Evolutionary conservation across 2,329 filamentous ascomycete species (phyloP).

Genomic region (Drechslera avenae): DNA sequence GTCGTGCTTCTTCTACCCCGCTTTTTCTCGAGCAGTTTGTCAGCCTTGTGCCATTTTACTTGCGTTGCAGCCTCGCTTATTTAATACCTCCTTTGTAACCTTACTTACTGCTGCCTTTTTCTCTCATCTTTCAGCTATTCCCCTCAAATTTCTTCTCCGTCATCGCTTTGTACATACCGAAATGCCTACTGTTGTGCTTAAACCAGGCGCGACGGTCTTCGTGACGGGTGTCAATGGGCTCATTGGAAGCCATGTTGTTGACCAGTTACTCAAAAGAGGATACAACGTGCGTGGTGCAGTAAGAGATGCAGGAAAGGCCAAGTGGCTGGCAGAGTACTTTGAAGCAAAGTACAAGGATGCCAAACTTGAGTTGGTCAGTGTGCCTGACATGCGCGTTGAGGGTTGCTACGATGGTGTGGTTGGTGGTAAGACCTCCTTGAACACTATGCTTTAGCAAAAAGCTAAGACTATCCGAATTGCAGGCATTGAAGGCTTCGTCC

Average conservation of each 20-base stretch:
- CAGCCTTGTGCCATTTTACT: no score
- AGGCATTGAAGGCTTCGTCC: constrained; percentile 50
- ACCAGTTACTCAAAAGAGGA: constrained; percentile 38
- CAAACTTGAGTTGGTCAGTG: constrained; percentile 36
- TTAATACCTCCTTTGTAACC: no score
- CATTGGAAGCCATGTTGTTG: constrained; percentile 40
- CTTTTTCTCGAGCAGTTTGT: no score
- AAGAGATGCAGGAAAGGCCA: constrained; percentile 35
- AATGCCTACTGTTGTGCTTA: no score
- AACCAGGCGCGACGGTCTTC: constrained; percentile 35
- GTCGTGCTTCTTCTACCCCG: no score
- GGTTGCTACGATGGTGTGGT: constrained; percentile 35
- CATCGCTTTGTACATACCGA: no score
- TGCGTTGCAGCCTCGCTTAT: no score
- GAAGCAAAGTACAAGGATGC: constrained; percentile 24
- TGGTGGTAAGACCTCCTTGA: constrained; percentile 24
- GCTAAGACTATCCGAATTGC: no score
- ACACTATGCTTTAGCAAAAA: constrained; percentile 4
- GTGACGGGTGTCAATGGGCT: constrained; percentile 47
- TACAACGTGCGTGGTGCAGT: constrained; percentile 46
- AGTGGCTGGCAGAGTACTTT: constrained; percentile 41
- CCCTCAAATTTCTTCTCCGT: no score
- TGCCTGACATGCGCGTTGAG: constrained; percentile 36
- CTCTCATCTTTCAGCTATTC: no score
- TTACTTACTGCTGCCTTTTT: no score